Conservation (phyloP, 768 basidiomycete genomes). For the Rhodotorula paludigena region DNA sequence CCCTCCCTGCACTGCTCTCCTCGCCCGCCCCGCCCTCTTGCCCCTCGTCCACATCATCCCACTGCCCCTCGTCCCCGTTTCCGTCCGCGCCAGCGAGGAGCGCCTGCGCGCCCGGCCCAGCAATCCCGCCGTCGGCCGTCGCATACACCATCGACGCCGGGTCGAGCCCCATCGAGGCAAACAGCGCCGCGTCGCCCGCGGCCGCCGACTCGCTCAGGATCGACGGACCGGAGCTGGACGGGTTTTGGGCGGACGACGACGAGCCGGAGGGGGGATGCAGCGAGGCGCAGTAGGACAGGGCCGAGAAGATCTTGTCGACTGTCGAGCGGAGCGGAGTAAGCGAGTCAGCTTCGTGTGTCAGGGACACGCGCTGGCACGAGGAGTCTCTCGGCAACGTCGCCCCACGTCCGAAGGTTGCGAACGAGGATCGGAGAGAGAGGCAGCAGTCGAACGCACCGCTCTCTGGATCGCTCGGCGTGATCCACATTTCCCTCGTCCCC, state of each 20-base stretch:
- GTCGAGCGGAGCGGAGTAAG: too few relatives aligned
- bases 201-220: background rate
- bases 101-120: slow-evolving; percentile 12
- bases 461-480: slow-evolving; percentile 60
- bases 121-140: slow-evolving; percentile 30
- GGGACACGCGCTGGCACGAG: slow-evolving; percentile 5
- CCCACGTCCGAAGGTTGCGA: too few relatives aligned
- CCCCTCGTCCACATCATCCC: slow-evolving; percentile 54
- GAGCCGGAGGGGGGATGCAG: slow-evolving; percentile 63
- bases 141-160: slow-evolving; percentile 35
- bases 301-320: slow-evolving; percentile 80
- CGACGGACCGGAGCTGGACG: slow-evolving; percentile 3
- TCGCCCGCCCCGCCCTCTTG: slow-evolving; percentile 50
- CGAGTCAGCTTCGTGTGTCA: background rate
- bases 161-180: slow-evolving; percentile 38
- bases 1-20: slow-evolving; percentile 69
- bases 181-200: slow-evolving; percentile 14
- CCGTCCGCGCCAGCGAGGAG: slow-evolving; percentile 51
- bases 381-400: too few relatives aligned
- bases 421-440: too few relatives aligned
- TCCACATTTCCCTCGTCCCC: slow-evolving; percentile 62
- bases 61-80: slow-evolving; percentile 48
- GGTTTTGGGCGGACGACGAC: too few relatives aligned
- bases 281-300: slow-evolving; percentile 77
- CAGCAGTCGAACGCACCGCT: too few relatives aligned